A percentile compares a stretch with the other conserved stretches of the same genome.
Conservation (phyloP, 78 protist species). For the Dictyostelium discoideum region dicty_2.7 NC_007091.3:1381001-1381500, state of each 20-base stretch:
- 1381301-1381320: conserved; percentile 3
- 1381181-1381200: neutral
- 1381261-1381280: neutral
- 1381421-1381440: neutral
- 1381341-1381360: neutral
- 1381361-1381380: neutral
- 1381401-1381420: neutral
- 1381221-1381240: neutral
- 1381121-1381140: neutral
- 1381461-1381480: neutral
- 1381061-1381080: neutral
- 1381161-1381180: neutral
- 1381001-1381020: conserved; percentile 10
- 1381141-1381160: neutral
- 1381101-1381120: neutral
- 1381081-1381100: neutral
- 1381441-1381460: neutral
- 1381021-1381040: neutral
- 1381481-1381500: neutral
- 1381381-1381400: neutral
- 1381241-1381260: neutral
- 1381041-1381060: neutral
- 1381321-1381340: conserved; percentile 3
- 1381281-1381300: conserved; percentile 1
- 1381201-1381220: neutral